A percentile compares a stretch with the other conserved stretches of the same genome.
These are phyloP conservation scores for Isoetes taiwanensis DNA, from an alignment of 75 land plant species.

Conservation along the genomic window DNA sequence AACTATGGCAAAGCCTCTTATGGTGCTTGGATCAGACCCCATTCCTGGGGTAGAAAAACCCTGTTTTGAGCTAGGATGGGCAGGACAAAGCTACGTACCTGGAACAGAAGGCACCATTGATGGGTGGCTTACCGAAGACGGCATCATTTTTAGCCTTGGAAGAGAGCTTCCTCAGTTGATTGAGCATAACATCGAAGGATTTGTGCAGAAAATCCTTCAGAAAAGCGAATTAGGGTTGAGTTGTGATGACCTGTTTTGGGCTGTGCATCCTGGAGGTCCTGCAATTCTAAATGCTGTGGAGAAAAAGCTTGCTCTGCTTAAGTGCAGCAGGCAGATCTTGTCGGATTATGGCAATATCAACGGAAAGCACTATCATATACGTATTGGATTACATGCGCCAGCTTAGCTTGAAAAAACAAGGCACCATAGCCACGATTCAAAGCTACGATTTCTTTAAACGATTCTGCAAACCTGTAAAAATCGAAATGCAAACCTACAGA, in stretches of 20 bases:
- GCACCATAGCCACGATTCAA: no score
- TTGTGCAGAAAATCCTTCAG: conserved; percentile 38
- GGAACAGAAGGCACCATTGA: conserved; percentile 63
- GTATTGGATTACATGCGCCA: conserved; percentile 87
- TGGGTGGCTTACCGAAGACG: conserved; percentile 76
- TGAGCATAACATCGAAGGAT: conserved; percentile 59
- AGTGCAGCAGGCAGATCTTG: conserved; percentile 4
- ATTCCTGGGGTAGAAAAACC: conserved; percentile 30
- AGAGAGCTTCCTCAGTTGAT: conserved; percentile 89
- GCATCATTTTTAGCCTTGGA: conserved; percentile 73
- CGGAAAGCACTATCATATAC: conserved; percentile 88
- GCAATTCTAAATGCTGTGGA: conserved; percentile 11
- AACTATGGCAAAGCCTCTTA: no score
- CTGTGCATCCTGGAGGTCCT: conserved; percentile 10
- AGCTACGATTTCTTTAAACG: no score
- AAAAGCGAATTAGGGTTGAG: conserved; percentile 2
- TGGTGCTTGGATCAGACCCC: conserved; percentile 71
- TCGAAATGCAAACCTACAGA: no score
- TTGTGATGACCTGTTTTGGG: conserved; percentile 9
- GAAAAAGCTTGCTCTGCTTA: conserved; percentile 6
- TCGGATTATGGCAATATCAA: conserved; percentile 60
- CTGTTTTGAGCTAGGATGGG: conserved; percentile 67
- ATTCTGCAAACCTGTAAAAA: no score
- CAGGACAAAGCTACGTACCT: conserved; percentile 72
- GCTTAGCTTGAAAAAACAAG: conserved; percentile 34